phyloP scores from a whole-genome alignment of 169 alveolate genomes.

The Plasmodium coatneyi region DNA sequence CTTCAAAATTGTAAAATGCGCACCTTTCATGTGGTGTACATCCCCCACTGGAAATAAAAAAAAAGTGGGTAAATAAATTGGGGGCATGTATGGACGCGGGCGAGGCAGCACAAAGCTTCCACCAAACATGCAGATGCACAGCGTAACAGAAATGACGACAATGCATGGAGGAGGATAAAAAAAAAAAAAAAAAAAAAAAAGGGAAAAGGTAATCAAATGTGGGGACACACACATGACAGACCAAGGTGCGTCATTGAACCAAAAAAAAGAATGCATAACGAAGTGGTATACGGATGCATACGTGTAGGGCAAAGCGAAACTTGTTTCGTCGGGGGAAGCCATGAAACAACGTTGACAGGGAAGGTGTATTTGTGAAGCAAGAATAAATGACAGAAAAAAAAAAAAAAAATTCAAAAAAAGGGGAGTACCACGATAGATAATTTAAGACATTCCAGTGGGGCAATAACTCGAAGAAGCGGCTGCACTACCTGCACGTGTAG shows the following conservation, averaged over 20 bases:
- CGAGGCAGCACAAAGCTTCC: background rate
- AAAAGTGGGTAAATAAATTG: background rate
- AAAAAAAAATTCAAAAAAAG: background rate
- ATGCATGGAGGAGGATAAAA: background rate
- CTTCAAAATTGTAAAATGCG: background rate
- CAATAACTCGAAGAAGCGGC: background rate
- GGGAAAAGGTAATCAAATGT: background rate
- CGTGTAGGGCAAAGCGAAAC: background rate
- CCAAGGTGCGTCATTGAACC: background rate
- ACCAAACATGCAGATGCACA: background rate
- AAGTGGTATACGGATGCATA: background rate
- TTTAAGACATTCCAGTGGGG: background rate
- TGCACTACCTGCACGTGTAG: slow-evolving; percentile 45
- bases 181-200: background rate
- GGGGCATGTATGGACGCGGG: background rate
- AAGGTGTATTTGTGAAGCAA: background rate
- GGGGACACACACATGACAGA: background rate
- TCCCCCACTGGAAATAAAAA: background rate
- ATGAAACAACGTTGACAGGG: slow-evolving; percentile 2
- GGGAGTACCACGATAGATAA: background rate
- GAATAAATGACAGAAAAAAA: background rate
- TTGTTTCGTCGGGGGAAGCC: background rate
- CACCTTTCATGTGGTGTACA: background rate
- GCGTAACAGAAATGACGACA: background rate
- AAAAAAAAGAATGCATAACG: background rate